Percentiles rank a stretch among this genome's conserved stretches.
phyloP scores from a whole-genome alignment of 495 filamentous ascomycete genomes.

The Penicillium canescens region DNA sequence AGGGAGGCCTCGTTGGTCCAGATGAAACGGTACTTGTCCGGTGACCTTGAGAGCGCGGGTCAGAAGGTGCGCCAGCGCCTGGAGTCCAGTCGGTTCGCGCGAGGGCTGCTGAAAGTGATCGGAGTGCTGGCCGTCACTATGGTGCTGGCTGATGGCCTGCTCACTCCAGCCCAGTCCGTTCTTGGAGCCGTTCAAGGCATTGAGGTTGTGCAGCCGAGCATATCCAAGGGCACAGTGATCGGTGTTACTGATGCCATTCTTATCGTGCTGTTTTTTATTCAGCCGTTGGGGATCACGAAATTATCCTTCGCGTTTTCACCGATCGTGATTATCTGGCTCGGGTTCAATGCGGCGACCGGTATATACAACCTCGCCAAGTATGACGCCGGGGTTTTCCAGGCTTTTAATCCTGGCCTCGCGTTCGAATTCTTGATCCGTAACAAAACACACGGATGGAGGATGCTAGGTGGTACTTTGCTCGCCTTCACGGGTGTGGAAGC shows the following conservation, averaged over 20 bases:
- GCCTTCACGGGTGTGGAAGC: conserved; percentile 58
- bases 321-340: conserved; percentile 72
- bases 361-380: conserved; percentile 68
- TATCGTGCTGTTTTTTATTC: conserved; percentile 66
- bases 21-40: conserved; percentile 59
- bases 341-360: conserved; percentile 52
- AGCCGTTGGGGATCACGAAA: conserved; percentile 69
- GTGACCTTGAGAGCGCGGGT: conserved; percentile 54
- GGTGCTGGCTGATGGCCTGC: conserved; percentile 58
- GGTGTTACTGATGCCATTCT: conserved; percentile 70
- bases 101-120: conserved; percentile 59
- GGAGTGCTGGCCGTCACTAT: conserved; percentile 71
- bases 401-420: conserved; percentile 67
- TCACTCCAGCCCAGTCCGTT: conserved; percentile 26
- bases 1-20: conserved; percentile 45
- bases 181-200: conserved; percentile 48
- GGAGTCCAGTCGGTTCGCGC: conserved; percentile 55
- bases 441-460: conserved; percentile 61
- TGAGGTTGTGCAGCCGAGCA: conserved; percentile 42
- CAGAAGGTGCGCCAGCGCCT: conserved; percentile 54
- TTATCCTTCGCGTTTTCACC: conserved; percentile 68
- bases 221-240: conserved; percentile 55
- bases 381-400: conserved; percentile 65
- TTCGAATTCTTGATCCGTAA: conserved; percentile 63
- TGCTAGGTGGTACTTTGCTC: conserved; percentile 68